Evolutionary conservation across 1,284 basidiomycete genomes (phyloP).

Genomic region (Tilletia walkeri): DNA sequence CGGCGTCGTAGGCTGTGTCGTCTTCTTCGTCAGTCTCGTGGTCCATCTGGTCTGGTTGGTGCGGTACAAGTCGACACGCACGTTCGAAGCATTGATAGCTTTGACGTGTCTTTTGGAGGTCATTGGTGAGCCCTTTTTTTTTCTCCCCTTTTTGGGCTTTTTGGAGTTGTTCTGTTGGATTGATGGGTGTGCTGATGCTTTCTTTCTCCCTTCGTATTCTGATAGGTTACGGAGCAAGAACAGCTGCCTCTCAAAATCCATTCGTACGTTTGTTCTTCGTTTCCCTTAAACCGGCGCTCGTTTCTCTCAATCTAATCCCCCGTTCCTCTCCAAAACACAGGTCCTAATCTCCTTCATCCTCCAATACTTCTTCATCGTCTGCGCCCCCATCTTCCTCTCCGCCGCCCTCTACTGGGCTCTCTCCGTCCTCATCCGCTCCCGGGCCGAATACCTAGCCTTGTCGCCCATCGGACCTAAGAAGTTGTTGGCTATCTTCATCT

Average conservation of each 20-base stretch:
- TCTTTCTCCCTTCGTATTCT: not conserved
- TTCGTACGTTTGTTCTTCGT: slow-evolving; percentile 20
- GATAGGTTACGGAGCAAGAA: not conserved
- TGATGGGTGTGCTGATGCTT: not conserved
- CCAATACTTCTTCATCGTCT: slow-evolving; percentile 59
- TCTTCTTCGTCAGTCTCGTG: slow-evolving; percentile 49
- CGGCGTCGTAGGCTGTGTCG: slow-evolving; percentile 46
- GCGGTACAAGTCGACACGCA: not conserved
- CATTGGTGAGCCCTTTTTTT: slow-evolving; percentile 19
- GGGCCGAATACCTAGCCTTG: slow-evolving; percentile 27
- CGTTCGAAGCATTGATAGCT: slow-evolving; percentile 30
- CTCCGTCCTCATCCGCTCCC: slow-evolving; percentile 42
- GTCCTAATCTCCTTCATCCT: slow-evolving; percentile 37
- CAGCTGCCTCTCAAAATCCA: slow-evolving; percentile 30
- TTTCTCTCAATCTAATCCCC: not conserved
- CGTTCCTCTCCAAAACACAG: not conserved
- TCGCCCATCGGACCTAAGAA: slow-evolving; percentile 43
- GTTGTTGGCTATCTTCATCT: slow-evolving; percentile 33
- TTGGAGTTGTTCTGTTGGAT: no score
- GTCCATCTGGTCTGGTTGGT: slow-evolving; percentile 43
- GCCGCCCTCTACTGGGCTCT: slow-evolving; percentile 57
- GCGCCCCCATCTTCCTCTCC: slow-evolving; percentile 57
- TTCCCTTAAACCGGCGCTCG: not conserved
- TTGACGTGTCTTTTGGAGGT: slow-evolving; percentile 28
- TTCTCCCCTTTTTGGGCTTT: not conserved